phyloP scores from a whole-genome alignment of 164 flowering plant genomes.

The Tinospora cordifolia region DNA sequence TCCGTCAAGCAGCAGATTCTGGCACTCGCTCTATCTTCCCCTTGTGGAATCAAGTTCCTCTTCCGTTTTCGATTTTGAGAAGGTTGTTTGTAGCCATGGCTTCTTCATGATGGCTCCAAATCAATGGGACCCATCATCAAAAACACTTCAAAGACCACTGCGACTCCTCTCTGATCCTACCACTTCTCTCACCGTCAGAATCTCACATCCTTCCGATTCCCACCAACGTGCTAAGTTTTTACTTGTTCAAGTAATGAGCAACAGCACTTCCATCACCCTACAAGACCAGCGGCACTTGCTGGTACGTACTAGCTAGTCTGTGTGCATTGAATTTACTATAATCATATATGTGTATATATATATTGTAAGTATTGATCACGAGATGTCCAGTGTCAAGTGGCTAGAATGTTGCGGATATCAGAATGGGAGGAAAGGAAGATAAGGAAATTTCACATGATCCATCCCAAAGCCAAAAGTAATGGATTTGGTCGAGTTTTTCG shows the following conservation, averaged over 20 bases:
- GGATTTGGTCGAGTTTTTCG: constrained; percentile 53
- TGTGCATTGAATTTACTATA: not conserved
- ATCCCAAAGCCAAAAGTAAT: constrained; percentile 19
- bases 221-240: constrained; percentile 8
- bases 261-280: constrained; percentile 11
- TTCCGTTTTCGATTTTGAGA: not conserved
- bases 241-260: constrained; percentile 16
- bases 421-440: constrained; percentile 27
- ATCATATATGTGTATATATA: not conserved
- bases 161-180: constrained; percentile 17
- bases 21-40: not conserved
- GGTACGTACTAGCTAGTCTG: constrained; percentile 10
- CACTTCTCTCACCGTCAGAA: constrained; percentile 21
- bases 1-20: too few relatives aligned
- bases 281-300: constrained; percentile 18
- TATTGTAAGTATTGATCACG: not conserved
- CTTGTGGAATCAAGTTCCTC: not conserved
- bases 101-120: constrained; percentile 27
- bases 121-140: constrained; percentile 27
- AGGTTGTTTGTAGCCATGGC: constrained; percentile 1
- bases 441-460: constrained; percentile 30
- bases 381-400: constrained; percentile 32
- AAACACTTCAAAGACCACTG: constrained; percentile 34
- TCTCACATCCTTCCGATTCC: constrained; percentile 18
- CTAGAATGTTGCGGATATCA: constrained; percentile 44